Evolutionary conservation across 169 alveolate species (phyloP).

Genomic region (Cystoisospora suis): DNA sequence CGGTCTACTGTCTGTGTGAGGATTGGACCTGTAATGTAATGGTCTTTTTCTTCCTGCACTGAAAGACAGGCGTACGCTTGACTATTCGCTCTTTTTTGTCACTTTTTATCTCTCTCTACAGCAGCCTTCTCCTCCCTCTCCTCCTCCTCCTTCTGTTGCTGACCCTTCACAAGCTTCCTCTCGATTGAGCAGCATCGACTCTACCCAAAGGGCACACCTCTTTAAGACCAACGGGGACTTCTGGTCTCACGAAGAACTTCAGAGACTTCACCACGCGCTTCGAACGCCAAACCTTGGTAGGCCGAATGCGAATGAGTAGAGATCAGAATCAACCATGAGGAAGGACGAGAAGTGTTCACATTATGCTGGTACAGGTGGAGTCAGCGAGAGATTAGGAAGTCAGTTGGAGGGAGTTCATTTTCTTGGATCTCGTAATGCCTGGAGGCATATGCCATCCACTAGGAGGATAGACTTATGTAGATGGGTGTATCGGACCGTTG

Average conservation of each 20-base stretch:
- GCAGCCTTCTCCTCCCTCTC: background rate
- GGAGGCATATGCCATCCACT: background rate
- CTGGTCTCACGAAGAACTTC: conserved; percentile 60
- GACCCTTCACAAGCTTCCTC: background rate
- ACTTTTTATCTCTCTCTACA: background rate
- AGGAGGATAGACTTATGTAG: too few species aligned
- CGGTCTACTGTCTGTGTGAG: too few species aligned
- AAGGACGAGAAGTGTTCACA: background rate
- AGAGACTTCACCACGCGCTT: conserved; percentile 63
- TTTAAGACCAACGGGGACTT: conserved; percentile 41
- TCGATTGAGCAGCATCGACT: background rate
- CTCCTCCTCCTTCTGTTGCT: too few species aligned
- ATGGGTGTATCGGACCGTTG: too few species aligned
- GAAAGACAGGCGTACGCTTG: too few species aligned
- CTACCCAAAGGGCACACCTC: background rate
- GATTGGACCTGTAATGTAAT: too few species aligned
- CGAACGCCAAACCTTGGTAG: conserved; percentile 56
- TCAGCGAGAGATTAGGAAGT: background rate
- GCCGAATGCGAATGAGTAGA: background rate
- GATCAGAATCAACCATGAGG: background rate
- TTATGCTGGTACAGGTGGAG: background rate
- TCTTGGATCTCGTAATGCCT: background rate
- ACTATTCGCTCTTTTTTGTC: too few species aligned
- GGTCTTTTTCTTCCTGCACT: too few species aligned
- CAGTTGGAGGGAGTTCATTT: background rate